Conservation (phyloP, 192 early-diverging fungal species). For the Glomus cerebriforme region DNA sequence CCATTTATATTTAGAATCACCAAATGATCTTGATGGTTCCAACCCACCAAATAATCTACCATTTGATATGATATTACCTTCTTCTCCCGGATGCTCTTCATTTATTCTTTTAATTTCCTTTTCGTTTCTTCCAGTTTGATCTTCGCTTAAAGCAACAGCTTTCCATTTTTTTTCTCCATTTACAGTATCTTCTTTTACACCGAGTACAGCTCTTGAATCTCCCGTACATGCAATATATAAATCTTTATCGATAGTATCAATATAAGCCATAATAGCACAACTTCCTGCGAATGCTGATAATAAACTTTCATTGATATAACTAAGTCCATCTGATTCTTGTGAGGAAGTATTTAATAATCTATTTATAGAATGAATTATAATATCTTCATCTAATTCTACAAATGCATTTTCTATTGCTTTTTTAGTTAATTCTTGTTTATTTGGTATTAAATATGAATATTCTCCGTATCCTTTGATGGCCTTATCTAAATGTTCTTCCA, state of each 20-base stretch:
- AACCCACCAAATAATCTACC: conserved; percentile 67
- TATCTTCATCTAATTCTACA: conserved; percentile 49
- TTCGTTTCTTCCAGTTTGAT: conserved; percentile 61
- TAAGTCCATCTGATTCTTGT: conserved; percentile 29
- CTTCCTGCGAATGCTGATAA: conserved; percentile 53
- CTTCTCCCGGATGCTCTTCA: conserved; percentile 75
- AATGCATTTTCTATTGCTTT: conserved; percentile 48
- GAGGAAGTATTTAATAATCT: conserved; percentile 43
- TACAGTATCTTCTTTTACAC: conserved; percentile 35
- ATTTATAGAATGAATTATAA: conserved; percentile 47
- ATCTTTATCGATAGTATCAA: conserved; percentile 47
- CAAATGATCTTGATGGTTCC: conserved; percentile 63
- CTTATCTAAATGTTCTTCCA: conserved; percentile 45
- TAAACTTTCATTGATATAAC: conserved; percentile 32
- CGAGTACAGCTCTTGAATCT: conserved; percentile 56
- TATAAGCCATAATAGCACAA: conserved; percentile 56
- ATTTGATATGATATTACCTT: conserved; percentile 51
- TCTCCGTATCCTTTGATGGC: conserved; percentile 35
- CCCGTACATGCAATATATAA: conserved; percentile 58
- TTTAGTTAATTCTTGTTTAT: conserved; percentile 31
- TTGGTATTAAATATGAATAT: conserved; percentile 24
- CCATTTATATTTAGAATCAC: conserved; percentile 72
- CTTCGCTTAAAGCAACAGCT: conserved; percentile 59
- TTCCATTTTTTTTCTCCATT: conserved; percentile 39
- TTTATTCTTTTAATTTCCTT: conserved; percentile 56